Evolutionary conservation across 2,329 filamentous ascomycete genomes (phyloP).

Genomic region (Dothideomycetidae sp.): DNA sequence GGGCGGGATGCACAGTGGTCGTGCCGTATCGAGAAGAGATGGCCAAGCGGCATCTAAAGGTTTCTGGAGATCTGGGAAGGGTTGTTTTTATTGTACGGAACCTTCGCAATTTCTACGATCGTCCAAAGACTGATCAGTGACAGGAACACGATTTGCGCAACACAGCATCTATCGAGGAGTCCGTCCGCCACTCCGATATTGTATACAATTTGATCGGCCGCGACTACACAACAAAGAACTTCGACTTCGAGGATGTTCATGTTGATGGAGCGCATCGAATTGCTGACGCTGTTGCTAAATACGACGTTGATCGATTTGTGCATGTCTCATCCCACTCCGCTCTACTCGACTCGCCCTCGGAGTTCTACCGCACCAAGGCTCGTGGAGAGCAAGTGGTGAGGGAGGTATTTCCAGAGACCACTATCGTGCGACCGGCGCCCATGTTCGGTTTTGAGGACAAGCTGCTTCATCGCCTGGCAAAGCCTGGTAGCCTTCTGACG

Average conservation of each 20-base stretch:
- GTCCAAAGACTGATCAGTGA: constrained; percentile 6
- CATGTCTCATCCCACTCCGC: constrained; percentile 95
- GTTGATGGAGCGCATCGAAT: constrained; percentile 87
- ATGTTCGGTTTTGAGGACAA: constrained; percentile 93
- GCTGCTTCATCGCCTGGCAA: constrained; percentile 73
- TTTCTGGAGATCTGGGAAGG: constrained; percentile 84
- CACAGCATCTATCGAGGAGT: constrained; percentile 89
- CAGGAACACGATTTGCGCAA: constrained; percentile 92
- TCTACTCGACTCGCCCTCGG: constrained; percentile 60
- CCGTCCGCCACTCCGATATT: constrained; percentile 89
- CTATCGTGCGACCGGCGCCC: constrained; percentile 84
- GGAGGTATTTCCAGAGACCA: constrained; percentile 89
- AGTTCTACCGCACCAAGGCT: constrained; percentile 86
- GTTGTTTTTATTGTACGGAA: constrained; percentile 64
- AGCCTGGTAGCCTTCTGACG: constrained; percentile 67
- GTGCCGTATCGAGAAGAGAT: constrained; percentile 94
- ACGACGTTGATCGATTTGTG: constrained; percentile 92
- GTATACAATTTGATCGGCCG: constrained; percentile 94
- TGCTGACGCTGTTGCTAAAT: constrained; percentile 86
- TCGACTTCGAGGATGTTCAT: constrained; percentile 81
- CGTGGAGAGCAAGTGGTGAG: constrained; percentile 71
- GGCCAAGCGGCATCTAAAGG: constrained; percentile 91
- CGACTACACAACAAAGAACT: constrained; percentile 98
- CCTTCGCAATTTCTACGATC: background rate
- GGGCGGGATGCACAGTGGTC: constrained; percentile 86